Conservation (phyloP, 768 basidiomycete species). For the Mycena galopus region DNA sequence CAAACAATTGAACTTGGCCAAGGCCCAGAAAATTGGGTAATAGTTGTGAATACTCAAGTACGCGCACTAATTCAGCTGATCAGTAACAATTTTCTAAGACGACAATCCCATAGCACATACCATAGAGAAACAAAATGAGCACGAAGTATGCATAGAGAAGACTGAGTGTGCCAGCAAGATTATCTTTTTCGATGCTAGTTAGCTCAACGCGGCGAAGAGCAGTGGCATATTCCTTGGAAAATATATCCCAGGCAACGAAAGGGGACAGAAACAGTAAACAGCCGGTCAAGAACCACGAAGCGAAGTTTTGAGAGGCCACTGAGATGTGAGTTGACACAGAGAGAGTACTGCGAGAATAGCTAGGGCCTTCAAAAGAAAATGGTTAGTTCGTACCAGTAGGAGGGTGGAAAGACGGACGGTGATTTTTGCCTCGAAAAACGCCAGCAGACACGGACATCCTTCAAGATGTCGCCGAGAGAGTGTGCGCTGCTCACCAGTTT, state of each 20-base stretch:
- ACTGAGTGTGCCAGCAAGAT: not conserved
- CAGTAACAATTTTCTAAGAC: not conserved
- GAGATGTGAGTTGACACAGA: not conserved
- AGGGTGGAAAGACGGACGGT: too few relatives aligned
- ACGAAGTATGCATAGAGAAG: not conserved
- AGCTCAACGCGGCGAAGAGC: not conserved
- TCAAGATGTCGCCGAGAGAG: too few relatives aligned
- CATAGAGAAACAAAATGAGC: not conserved
- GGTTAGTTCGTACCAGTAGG: too few relatives aligned
- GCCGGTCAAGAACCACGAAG: not conserved
- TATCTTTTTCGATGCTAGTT: not conserved
- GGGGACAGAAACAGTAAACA: not conserved
- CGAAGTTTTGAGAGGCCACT: not conserved
- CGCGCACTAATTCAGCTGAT: not conserved
- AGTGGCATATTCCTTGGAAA: not conserved
- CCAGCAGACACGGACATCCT: too few relatives aligned
- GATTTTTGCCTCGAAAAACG: too few relatives aligned
- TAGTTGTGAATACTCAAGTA: too few relatives aligned
- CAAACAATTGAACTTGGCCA: too few relatives aligned
- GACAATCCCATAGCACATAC: too few relatives aligned
- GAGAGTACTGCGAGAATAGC: not conserved
- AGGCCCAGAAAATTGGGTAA: too few relatives aligned
- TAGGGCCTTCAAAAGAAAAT: too few relatives aligned
- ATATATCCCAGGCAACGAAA: not conserved
- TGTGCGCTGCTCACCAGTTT: too few relatives aligned